Base-by-base conservation (phyloP, 345 rosid genomes). In the Gossypium longicalyx region DNA sequence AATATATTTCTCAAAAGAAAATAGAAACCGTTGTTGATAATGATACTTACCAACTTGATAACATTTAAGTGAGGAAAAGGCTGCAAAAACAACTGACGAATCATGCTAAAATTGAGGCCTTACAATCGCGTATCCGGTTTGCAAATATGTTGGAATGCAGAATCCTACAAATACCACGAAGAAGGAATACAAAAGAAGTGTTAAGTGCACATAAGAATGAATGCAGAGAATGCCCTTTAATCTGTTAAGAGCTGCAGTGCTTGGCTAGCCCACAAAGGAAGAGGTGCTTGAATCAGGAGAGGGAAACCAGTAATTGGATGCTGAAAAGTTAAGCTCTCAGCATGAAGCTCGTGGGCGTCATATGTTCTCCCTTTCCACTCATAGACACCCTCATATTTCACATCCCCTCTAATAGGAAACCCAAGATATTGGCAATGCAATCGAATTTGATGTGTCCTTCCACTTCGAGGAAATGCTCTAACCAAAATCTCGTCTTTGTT, bases 371-470 rank as follows among this genome's bases (percentile, higher is more conserved):
- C 94, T 67, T 85, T 80, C 94, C 98, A 86, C 76, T 89, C 92
- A 78, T 83, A 81, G 41, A 82, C 80, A n/a, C 99, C 99, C 74
- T 91, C 89, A 54, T 95, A 91, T 82, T 91, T 94, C 38, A 91
- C 95, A 82, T 92, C 98, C 53, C 95, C 98, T 82, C 85, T 83
- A 2, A 89, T 84, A 12, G 97, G 79, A 71, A 92, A 87, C 67
- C 95, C 97, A 63, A 94, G 89, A 83, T 85, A 89, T 78, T 91
- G 99, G 75, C 94, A 91, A 78, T 92, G 99, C 85, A 95, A 80
- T 34, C 94, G 93, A 54, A 93, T 90, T 84, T 93, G 98, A 87
- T 95, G 99, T 0, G 98, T 95, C 76, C 92, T 88, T 67, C 98
- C 98, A 81, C 91, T 94, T 77, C 56, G 73, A 44, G 98, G 98